phyloP scores from a whole-genome alignment of 2,329 filamentous ascomycete species.

The Microdochium bolleyi region DNA sequence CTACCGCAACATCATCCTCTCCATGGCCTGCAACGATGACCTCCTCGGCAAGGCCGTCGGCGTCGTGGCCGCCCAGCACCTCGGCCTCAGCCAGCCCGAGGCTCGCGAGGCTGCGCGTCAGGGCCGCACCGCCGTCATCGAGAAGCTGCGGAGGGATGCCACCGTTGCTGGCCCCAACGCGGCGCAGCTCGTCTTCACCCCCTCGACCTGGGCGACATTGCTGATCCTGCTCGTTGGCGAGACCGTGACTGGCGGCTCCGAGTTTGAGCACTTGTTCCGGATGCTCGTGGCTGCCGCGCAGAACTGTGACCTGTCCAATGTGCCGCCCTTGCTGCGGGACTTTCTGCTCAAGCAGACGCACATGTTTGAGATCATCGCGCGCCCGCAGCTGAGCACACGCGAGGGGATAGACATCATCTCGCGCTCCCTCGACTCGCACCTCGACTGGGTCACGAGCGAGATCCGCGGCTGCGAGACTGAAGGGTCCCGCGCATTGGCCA shows the following conservation, averaged over 20 bases:
- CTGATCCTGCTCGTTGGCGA: slow-evolving; percentile 29
- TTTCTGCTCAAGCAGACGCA: slow-evolving; percentile 21
- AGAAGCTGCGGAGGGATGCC: slow-evolving; percentile 22
- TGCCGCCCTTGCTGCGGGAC: slow-evolving; percentile 8
- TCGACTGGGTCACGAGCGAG: slow-evolving; percentile 1
- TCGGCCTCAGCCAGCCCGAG: slow-evolving; percentile 20
- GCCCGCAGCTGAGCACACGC: background rate
- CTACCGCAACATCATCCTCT: slow-evolving; percentile 28
- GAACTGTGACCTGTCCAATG: slow-evolving; percentile 13
- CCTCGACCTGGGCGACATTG: slow-evolving; percentile 26
- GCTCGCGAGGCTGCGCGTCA: slow-evolving; percentile 21
- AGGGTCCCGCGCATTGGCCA: background rate
- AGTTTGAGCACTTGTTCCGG: slow-evolving; percentile 25
- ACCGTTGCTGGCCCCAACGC: slow-evolving; percentile 9
- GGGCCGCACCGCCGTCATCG: slow-evolving; percentile 25
- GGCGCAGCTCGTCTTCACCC: slow-evolving; percentile 19
- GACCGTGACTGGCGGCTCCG: slow-evolving; percentile 28
- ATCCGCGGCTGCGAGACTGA: background rate
- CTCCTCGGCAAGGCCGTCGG: slow-evolving; percentile 25
- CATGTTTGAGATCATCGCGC: slow-evolving; percentile 2
- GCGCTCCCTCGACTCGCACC: background rate
- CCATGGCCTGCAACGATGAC: slow-evolving; percentile 27
- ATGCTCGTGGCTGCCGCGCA: slow-evolving; percentile 16
- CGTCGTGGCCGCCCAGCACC: slow-evolving; percentile 29
- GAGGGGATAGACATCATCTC: slow-evolving; percentile 1